Percentiles rank a stretch among this genome's conserved stretches.
Conservation (phyloP, 805 yeast genomes). For the Lipomyces kockii region DNA sequence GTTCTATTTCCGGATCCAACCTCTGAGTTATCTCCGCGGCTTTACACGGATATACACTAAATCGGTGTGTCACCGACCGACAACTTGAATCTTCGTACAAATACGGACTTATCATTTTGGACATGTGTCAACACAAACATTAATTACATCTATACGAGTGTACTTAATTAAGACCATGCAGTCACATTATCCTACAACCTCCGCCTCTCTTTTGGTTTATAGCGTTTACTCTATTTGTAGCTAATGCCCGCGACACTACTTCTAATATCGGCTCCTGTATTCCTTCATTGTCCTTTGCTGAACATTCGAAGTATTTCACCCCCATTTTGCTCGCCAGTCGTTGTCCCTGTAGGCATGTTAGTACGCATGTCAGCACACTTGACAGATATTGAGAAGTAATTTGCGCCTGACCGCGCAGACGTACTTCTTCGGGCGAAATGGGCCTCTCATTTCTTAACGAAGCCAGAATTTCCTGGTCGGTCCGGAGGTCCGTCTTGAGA, state of each 20-base stretch:
- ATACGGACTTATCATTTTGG: neutral
- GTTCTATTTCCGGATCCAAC: neutral
- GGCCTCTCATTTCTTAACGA: neutral
- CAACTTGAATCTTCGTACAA: neutral
- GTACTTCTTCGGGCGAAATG: neutral
- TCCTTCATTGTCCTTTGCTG: neutral
- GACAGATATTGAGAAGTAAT: neutral
- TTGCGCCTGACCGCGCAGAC: neutral
- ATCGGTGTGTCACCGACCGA: neutral
- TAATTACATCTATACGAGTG: too few species aligned
- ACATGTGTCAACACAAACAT: neutral
- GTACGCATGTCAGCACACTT: neutral
- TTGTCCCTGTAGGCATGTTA: neutral
- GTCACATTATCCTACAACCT: neutral
- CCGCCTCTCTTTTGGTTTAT: neutral
- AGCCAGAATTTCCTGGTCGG: neutral
- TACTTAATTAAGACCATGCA: neutral
- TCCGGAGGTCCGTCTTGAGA: neutral
- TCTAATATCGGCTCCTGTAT: neutral
- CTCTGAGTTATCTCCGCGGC: neutral
- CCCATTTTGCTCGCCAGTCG: constrained; percentile 2
- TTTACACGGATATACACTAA: neutral
- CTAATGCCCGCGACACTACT: neutral
- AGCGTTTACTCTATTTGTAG: neutral
- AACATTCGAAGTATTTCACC: neutral